Percentiles rank a stretch among this genome's conserved stretches.
Conservation (phyloP, 1,139 yeast species). For the Lodderomyces theae region DNA sequence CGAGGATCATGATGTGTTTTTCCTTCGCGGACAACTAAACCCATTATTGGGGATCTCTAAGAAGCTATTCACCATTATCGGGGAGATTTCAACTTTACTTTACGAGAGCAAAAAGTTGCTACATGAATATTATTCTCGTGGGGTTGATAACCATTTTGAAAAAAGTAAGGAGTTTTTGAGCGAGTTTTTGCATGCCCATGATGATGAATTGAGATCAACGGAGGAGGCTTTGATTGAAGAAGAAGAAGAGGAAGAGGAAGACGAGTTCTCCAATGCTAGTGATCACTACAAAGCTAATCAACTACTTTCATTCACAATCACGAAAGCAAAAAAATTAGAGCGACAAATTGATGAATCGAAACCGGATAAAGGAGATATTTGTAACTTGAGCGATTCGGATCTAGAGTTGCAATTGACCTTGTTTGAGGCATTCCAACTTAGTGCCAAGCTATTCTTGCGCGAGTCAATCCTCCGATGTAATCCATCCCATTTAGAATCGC, state of each 20-base stretch:
- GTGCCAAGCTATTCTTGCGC: slow-evolving; percentile 65
- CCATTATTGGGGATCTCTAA: slow-evolving; percentile 75
- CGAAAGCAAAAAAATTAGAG: slow-evolving; percentile 48
- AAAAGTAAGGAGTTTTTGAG: neutral
- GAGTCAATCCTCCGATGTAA: slow-evolving; percentile 62
- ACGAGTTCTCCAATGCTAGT: slow-evolving; percentile 21
- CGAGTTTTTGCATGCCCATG: neutral
- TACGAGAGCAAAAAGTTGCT: slow-evolving; percentile 43
- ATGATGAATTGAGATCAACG: neutral
- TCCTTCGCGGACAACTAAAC: slow-evolving; percentile 47
- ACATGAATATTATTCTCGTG: slow-evolving; percentile 17
- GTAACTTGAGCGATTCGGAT: slow-evolving; percentile 49
- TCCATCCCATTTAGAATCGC: slow-evolving; percentile 65
- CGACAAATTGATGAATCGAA: slow-evolving; percentile 46
- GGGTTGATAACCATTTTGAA: slow-evolving; percentile 4
- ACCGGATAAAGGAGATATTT: slow-evolving; percentile 54
- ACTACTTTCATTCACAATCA: slow-evolving; percentile 25
- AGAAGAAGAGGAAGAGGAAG: slow-evolving; percentile 15
- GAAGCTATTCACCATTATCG: slow-evolving; percentile 60
- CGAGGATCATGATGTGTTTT: slow-evolving; percentile 28
- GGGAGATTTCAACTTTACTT: slow-evolving; percentile 65
- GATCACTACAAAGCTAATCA: slow-evolving; percentile 25
- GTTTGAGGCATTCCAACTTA: slow-evolving; percentile 69
- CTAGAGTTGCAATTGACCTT: slow-evolving; percentile 65
- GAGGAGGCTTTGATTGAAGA: slow-evolving; percentile 5